phyloP scores from a whole-genome alignment of 1,284 basidiomycete genomes.

The Cystobasidium sp. region DNA sequence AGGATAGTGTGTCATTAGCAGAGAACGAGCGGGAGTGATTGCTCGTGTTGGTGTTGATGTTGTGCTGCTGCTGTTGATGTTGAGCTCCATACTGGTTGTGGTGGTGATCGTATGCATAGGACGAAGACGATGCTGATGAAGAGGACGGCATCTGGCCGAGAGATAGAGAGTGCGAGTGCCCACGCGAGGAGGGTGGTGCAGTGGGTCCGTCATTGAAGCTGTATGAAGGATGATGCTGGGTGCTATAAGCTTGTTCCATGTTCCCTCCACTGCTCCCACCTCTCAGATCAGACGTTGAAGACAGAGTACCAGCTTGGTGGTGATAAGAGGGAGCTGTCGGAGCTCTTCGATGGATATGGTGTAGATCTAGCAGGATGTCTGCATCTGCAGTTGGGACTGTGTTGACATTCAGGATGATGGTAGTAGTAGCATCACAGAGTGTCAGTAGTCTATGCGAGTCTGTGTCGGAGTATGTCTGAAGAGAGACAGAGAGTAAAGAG shows the following conservation, averaged over 20 bases:
- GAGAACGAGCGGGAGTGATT: conserved; percentile 4
- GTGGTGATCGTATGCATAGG: no score
- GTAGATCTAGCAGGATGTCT: conserved; percentile 18
- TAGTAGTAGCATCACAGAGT: no score
- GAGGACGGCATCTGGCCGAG: not conserved
- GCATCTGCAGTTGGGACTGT: conserved; percentile 9
- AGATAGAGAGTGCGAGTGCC: not conserved
- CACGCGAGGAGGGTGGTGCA: not conserved
- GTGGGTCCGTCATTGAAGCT: not conserved
- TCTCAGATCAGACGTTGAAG: not conserved
- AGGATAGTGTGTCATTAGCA: not conserved
- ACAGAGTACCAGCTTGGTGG: not conserved
- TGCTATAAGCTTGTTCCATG: no score
- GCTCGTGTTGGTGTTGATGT: not conserved
- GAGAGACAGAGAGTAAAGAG: no score
- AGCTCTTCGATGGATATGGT: conserved; percentile 3
- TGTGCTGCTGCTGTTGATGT: not conserved
- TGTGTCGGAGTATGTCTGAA: no score
- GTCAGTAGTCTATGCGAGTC: no score
- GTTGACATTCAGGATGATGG: not conserved
- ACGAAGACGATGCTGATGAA: no score
- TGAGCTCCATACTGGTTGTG: not conserved
- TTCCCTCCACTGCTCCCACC: not conserved
- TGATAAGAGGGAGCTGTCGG: not conserved
- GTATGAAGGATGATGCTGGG: not conserved